These are phyloP conservation scores for Ganoderma leucocontextum DNA, from an alignment of 1,284 basidiomycete genomes.

Conservation along the genomic window DNA sequence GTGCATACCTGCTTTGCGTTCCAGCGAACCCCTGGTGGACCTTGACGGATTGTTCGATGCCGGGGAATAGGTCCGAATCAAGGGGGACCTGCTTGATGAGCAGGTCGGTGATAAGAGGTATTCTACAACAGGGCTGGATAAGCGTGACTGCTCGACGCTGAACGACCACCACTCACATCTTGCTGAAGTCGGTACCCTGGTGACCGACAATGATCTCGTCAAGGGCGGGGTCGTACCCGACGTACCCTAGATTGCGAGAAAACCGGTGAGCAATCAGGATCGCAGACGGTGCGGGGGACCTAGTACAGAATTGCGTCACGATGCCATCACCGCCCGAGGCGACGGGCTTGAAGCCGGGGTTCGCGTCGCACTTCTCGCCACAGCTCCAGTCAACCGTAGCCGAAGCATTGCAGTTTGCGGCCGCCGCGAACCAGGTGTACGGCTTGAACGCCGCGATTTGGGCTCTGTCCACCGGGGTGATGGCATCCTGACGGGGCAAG, in stretches of 20 bases:
- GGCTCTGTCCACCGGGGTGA: slow-evolving; percentile 48
- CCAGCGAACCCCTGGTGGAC: slow-evolving; percentile 63
- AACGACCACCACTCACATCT: slow-evolving; percentile 4
- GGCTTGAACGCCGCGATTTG: slow-evolving; percentile 58
- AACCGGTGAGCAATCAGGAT: background rate
- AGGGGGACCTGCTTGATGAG: slow-evolving; percentile 49
- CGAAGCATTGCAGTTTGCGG: slow-evolving; percentile 58
- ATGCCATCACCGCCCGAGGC: slow-evolving; percentile 20
- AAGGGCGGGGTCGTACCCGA: slow-evolving; percentile 21
- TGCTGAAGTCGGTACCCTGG: slow-evolving; percentile 21
- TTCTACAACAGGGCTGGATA: slow-evolving; percentile 16
- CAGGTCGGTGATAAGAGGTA: slow-evolving; percentile 50
- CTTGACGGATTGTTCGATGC: slow-evolving; percentile 49
- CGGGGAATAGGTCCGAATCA: slow-evolving; percentile 59
- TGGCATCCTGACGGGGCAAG: background rate
- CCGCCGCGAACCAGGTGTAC: slow-evolving; percentile 62
- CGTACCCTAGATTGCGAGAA: slow-evolving; percentile 16
- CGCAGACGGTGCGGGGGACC: background rate
- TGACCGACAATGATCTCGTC: slow-evolving; percentile 19
- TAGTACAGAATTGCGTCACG: slow-evolving; percentile 17
- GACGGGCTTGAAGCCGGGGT: slow-evolving; percentile 41
- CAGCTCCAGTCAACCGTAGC: slow-evolving; percentile 61
- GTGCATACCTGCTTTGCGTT: slow-evolving; percentile 55
- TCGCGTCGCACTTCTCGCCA: slow-evolving; percentile 62
- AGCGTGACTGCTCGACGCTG: background rate